Percentiles rank a stretch among this genome's conserved stretches.
These are phyloP conservation scores for Saksenaea oblongispora DNA, from an alignment of 371 early-diverging fungal species.

Conservation along the genomic window DNA sequence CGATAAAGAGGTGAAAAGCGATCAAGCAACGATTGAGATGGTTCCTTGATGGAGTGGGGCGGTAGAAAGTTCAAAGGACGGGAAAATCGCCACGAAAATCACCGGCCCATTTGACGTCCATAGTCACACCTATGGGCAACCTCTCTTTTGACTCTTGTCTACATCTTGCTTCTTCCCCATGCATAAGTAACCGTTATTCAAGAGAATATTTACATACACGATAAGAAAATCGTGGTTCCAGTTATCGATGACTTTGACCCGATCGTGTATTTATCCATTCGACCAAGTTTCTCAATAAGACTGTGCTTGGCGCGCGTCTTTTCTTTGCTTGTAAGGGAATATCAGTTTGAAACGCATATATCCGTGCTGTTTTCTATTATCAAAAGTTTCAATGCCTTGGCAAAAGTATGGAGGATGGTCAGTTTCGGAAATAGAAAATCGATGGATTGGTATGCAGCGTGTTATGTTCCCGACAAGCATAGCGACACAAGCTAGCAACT, in stretches of 20 bases:
- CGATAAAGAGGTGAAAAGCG: neutral
- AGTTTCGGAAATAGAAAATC: conserved; percentile 3
- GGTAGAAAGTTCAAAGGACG: conserved; percentile 4
- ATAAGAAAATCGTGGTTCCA: too few relatives aligned
- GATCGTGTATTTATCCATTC: too few relatives aligned
- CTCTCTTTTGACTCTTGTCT: neutral
- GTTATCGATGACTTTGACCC: too few relatives aligned
- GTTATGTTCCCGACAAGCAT: neutral
- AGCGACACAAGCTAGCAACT: too few relatives aligned
- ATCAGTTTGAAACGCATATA: too few relatives aligned
- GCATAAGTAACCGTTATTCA: neutral
- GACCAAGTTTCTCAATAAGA: too few relatives aligned
- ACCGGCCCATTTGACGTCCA: conserved; percentile 5
- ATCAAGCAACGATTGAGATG: conserved; percentile 1
- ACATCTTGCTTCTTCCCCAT: neutral
- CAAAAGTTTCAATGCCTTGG: neutral
- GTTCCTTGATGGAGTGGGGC: conserved; percentile 7
- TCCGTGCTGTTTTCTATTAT: too few relatives aligned
- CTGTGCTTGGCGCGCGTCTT: too few relatives aligned
- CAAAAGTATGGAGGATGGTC: neutral
- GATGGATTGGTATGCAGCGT: neutral
- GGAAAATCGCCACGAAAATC: conserved; percentile 1
- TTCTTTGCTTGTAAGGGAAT: too few relatives aligned
- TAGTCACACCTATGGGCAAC: neutral
- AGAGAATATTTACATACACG: neutral